Evolutionary conservation across 768 basidiomycete species (phyloP), one percentile per base, ranked within the genome.

Genomic region (Mrakia blollopis): DNA sequence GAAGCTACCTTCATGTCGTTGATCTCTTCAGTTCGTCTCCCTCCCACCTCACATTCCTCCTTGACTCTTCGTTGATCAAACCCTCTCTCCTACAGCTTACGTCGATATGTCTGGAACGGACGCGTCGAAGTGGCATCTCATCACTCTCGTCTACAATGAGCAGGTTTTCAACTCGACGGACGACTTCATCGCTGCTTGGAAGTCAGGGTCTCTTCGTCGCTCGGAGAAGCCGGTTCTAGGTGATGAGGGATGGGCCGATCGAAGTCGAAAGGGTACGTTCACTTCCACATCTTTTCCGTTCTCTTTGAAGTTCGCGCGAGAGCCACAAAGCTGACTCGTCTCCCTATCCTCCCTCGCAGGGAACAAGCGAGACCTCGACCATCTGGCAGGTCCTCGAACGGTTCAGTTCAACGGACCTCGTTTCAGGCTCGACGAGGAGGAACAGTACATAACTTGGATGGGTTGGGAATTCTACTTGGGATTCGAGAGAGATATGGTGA

Each of bases 391-490:
- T 7, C 90, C 90, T 39, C 87, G 90, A 57, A 86, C 86, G 0
- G 88, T 91, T 23, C 25, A 30, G 16, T 90, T 90, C 81, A 86
- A 86, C 11, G 89, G 90, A 0, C 80, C 87, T 77, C 85, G 89
- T 5, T 90, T 87, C 80, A 84, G 88, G 57, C 87, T 90, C 2
- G 87, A 90, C 79, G 80, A 80, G 32, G 84, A 85, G 52, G 82
- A 84, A 62, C 85, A 88, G 79, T 89, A 87, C 78, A 82, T 90
- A n/a, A 87, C 85, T 63, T 91, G 89, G 89, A 88, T 90, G 88
- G 88, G 88, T 3, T 90, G 89, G 88, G 84, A 85, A 0, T 74
- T 89, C 82, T 89, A 87, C 78, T 84, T 89, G 41, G 87, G 88
- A 70, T 90, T 90, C 80, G 88, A 89, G 39, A 39, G 72, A 6